Percentiles rank a stretch among this genome's conserved stretches.
phyloP scores from a whole-genome alignment of 148 eudicot genomes.

The Fallopia convolvulus region DNA sequence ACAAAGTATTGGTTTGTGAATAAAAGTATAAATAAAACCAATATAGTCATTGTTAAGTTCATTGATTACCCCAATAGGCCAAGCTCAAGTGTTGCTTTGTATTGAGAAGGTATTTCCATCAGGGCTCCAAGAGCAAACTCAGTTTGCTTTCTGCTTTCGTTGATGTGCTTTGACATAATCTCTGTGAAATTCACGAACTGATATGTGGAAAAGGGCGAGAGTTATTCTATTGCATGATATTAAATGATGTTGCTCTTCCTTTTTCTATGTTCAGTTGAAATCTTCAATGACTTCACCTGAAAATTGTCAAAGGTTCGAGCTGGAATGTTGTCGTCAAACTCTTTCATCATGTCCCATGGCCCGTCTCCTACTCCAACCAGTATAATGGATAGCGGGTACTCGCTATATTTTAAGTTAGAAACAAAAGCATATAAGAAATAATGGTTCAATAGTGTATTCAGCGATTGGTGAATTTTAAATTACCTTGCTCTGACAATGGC shows the following conservation, averaged over 20 bases:
- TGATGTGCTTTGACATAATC: conserved; percentile 67
- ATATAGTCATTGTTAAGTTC: background rate
- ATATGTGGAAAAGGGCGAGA: background rate
- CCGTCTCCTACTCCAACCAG: conserved; percentile 99
- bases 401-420: conserved; percentile 30
- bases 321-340: conserved; percentile 93
- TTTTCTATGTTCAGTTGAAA: background rate
- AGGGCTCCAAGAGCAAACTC: conserved; percentile 81
- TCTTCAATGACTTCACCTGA: conserved; percentile 40
- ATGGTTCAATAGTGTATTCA: background rate
- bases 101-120: conserved; percentile 94
- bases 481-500: conserved; percentile 92
- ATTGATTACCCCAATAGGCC: conserved; percentile 59
- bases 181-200: conserved; percentile 93
- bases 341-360: conserved; percentile 98
- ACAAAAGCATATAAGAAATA: background rate
- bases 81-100: conserved; percentile 81
- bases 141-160: conserved; percentile 68
- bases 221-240: background rate
- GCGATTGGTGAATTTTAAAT: background rate
- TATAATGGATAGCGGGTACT: conserved; percentile 78
- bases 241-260: background rate
- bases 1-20: conserved; percentile 12
- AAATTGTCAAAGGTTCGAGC: conserved; percentile 91
- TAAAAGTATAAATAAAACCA: too few relatives aligned